Percentiles rank a stretch among this genome's conserved stretches.
phyloP scores from a whole-genome alignment of 805 yeast species.

The Hanseniaspora occidentalis region DNA sequence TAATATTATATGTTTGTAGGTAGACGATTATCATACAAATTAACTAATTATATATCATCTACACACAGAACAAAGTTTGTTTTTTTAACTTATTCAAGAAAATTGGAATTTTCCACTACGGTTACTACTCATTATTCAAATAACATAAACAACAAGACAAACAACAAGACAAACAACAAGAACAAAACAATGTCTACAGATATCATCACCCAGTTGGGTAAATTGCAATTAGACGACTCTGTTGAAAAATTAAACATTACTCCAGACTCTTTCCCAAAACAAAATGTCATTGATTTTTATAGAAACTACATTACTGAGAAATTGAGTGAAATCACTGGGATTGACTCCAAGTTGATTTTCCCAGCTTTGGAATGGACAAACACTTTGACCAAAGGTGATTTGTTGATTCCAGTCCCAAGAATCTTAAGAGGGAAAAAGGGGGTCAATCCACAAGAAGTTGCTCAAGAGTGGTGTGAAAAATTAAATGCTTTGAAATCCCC shows the following conservation, averaged over 20 bases:
- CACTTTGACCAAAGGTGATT: slow-evolving; percentile 83
- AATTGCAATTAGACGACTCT: slow-evolving; percentile 32
- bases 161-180: neutral
- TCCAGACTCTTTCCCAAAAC: slow-evolving; percentile 59
- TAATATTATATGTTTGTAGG: too few relatives aligned
- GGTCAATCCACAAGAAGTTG: slow-evolving; percentile 61
- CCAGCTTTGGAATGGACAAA: slow-evolving; percentile 83
- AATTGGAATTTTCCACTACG: too few relatives aligned
- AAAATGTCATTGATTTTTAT: slow-evolving; percentile 75
- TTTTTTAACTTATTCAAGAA: too few relatives aligned
- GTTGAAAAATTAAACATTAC: slow-evolving; percentile 9
- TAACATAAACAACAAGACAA: neutral
- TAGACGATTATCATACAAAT: too few relatives aligned
- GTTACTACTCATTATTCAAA: neutral
- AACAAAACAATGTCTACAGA: slow-evolving; percentile 15
- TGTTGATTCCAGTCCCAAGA: slow-evolving; percentile 86
- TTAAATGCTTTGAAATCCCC: slow-evolving; percentile 36
- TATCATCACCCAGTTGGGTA: slow-evolving; percentile 22
- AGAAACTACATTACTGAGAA: slow-evolving; percentile 82
- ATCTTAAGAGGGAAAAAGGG: slow-evolving; percentile 59
- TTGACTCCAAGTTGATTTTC: slow-evolving; percentile 54
- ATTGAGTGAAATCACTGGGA: slow-evolving; percentile 59
- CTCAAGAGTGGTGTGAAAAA: slow-evolving; percentile 62
- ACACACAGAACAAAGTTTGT: too few relatives aligned
- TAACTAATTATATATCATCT: too few relatives aligned